Conservation (phyloP, 2,329 filamentous ascomycete genomes). For the Paraphoma sp. region DNA sequence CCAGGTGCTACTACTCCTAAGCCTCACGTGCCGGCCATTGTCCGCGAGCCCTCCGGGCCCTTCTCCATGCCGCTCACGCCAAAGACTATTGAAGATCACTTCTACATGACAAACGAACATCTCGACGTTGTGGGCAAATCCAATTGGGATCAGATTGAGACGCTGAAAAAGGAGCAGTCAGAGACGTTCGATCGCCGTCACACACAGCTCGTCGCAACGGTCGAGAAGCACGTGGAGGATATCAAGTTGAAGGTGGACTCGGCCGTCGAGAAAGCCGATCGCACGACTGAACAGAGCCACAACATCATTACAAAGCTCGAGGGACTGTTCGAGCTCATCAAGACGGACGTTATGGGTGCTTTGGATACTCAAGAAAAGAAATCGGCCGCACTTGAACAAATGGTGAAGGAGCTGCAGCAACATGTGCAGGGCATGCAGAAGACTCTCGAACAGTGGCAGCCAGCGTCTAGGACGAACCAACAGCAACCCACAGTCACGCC, state of each 20-base stretch:
- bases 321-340: slow-evolving; percentile 32
- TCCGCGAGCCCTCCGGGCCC: background rate
- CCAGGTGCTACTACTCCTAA: slow-evolving; percentile 8
- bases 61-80: slow-evolving; percentile 9
- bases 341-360: slow-evolving; percentile 29
- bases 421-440: slow-evolving; percentile 32
- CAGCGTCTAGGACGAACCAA: slow-evolving; percentile 10
- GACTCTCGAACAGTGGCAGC: slow-evolving; percentile 22
- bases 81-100: slow-evolving; percentile 36
- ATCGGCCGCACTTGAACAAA: slow-evolving; percentile 26
- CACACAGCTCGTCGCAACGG: slow-evolving; percentile 19
- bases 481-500: slow-evolving; percentile 4
- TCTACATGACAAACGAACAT: slow-evolving; percentile 46
- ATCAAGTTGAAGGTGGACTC: slow-evolving; percentile 33
- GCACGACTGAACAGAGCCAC: slow-evolving; percentile 21
- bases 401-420: slow-evolving; percentile 36
- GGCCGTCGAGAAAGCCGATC: slow-evolving; percentile 29
- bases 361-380: slow-evolving; percentile 34
- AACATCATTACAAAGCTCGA: slow-evolving; percentile 33
- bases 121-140: slow-evolving; percentile 41
- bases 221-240: slow-evolving; percentile 33
- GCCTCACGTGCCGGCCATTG: slow-evolving; percentile 5
- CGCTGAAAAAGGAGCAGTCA: slow-evolving; percentile 18
- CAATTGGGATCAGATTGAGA: slow-evolving; percentile 31
- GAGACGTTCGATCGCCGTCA: slow-evolving; percentile 19